phyloP scores from a whole-genome alignment of 2,329 filamentous ascomycete species.

The Fulvia fulva region DNA sequence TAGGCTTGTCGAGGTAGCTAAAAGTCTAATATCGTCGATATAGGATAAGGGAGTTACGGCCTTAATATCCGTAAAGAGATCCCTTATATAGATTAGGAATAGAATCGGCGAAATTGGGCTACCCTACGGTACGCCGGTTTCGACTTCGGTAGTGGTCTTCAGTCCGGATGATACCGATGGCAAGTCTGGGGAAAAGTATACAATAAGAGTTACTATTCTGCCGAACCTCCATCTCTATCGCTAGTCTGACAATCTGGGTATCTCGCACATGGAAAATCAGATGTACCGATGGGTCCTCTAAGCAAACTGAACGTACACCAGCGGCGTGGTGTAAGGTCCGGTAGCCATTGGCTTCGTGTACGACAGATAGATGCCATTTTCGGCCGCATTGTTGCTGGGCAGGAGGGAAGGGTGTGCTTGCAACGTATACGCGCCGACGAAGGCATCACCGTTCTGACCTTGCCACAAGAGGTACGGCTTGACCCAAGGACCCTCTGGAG shows the following conservation, averaged over 20 bases:
- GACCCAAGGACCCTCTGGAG: slow-evolving; percentile 31
- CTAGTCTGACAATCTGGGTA: neutral
- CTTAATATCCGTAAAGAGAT: neutral
- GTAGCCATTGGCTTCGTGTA: slow-evolving; percentile 10
- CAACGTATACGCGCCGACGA: slow-evolving; percentile 18
- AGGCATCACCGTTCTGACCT: slow-evolving; percentile 15
- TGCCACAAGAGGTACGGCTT: slow-evolving; percentile 18
- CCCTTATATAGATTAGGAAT: neutral
- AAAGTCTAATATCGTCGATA: neutral
- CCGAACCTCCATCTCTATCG: neutral
- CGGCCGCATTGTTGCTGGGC: slow-evolving; percentile 11
- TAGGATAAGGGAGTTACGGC: neutral
- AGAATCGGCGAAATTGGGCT: too few species aligned
- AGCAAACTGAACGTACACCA: slow-evolving; percentile 11
- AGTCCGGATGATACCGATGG: too few species aligned
- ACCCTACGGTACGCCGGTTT: too few species aligned
- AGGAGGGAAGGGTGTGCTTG: slow-evolving; percentile 20
- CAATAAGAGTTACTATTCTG: too few species aligned
- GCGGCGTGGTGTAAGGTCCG: slow-evolving; percentile 8
- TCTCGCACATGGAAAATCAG: neutral
- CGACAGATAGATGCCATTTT: slow-evolving; percentile 18
- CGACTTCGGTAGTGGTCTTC: too few species aligned
- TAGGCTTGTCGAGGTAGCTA: neutral
- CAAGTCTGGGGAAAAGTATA: too few species aligned
- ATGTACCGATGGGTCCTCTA: neutral